These are phyloP conservation scores for Arthroderma sp. DNA, from an alignment of 2,329 filamentous ascomycete species.

Conservation along the genomic window DNA sequence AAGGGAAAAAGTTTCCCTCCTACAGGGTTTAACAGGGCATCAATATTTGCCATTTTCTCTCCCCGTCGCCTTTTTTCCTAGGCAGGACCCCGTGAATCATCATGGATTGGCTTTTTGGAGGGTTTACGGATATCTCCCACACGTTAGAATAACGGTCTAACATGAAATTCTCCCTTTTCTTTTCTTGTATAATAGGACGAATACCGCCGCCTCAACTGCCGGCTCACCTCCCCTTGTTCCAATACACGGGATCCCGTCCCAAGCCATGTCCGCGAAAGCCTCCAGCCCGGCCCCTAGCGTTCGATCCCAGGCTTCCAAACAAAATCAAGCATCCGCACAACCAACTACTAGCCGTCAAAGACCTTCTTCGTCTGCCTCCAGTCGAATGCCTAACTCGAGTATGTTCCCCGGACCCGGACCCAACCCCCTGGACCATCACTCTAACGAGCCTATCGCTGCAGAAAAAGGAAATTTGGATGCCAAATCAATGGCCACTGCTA, in stretches of 20 bases:
- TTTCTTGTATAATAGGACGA: constrained; percentile 23
- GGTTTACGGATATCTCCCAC: too few relatives aligned
- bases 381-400: constrained; percentile 44
- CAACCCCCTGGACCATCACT: constrained; percentile 15
- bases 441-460: constrained; percentile 7
- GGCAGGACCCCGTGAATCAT: too few relatives aligned
- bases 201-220: constrained; percentile 36
- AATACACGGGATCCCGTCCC: constrained; percentile 59
- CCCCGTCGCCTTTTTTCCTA: too few relatives aligned
- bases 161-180: too few relatives aligned
- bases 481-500: not conserved
- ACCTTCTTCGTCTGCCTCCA: constrained; percentile 48
- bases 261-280: constrained; percentile 44
- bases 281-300: constrained; percentile 49
- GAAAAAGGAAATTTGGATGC: constrained; percentile 9
- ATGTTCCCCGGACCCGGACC: constrained; percentile 20
- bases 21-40: too few relatives aligned
- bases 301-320: constrained; percentile 55
- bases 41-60: too few relatives aligned
- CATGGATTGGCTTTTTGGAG: too few relatives aligned
- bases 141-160: too few relatives aligned
- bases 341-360: constrained; percentile 44
- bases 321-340: constrained; percentile 61
- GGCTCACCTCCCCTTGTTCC: constrained; percentile 60
- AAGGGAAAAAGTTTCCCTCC: too few relatives aligned